Conservation (phyloP, 305 asterid genomes). For the Fraxinus nigra region DNA sequence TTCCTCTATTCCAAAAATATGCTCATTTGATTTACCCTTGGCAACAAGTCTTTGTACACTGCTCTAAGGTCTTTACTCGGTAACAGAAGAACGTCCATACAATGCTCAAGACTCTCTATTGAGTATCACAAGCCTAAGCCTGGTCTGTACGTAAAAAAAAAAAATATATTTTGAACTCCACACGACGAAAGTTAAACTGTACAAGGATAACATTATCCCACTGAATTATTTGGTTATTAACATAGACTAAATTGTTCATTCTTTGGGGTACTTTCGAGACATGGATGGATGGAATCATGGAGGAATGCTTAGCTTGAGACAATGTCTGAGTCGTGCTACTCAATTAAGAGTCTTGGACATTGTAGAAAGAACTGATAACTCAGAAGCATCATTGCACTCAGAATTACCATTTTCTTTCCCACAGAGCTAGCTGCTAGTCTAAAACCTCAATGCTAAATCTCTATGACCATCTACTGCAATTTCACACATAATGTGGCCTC, state of each 20-base stretch:
- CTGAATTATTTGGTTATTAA: background rate
- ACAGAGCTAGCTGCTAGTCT: background rate
- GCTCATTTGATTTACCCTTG: background rate
- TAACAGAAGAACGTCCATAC: background rate
- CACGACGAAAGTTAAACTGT: background rate
- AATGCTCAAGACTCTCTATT: background rate
- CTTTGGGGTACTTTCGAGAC: background rate
- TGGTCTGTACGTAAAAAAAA: background rate
- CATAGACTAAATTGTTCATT: background rate
- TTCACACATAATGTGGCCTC: background rate
- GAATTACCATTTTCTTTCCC: background rate
- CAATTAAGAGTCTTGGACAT: background rate
- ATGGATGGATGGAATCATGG: background rate
- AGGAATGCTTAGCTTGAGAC: background rate
- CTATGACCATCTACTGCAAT: background rate
- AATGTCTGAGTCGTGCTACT: background rate
- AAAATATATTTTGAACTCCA: background rate
- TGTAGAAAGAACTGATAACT: background rate
- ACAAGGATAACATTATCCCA: background rate
- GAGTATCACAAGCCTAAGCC: too few relatives aligned
- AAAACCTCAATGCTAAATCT: background rate
- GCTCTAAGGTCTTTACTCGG: background rate
- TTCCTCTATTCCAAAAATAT: background rate
- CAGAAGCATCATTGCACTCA: background rate
- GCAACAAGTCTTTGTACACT: background rate